phyloP scores from a whole-genome alignment of 192 early-diverging fungal genomes.

The Mortierella alpina region DNA sequence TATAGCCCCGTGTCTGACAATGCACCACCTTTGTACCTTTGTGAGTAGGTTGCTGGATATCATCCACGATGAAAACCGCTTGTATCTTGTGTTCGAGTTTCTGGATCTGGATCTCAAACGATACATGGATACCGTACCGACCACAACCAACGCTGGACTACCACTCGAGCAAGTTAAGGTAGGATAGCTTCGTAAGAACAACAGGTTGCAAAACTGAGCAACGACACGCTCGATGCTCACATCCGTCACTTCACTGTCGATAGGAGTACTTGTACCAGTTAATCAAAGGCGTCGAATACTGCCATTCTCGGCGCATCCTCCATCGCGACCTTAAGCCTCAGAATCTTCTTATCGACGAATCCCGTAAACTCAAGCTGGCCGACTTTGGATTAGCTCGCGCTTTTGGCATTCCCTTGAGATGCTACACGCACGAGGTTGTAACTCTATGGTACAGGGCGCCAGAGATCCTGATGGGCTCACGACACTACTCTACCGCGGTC shows the following conservation, averaged over 20 bases:
- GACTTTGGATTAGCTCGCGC: conserved; percentile 97
- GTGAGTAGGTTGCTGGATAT: conserved; percentile 83
- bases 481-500: conserved; percentile 90
- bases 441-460: conserved; percentile 97
- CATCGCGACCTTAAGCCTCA: conserved; percentile 99
- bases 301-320: conserved; percentile 90
- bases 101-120: conserved; percentile 80
- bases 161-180: conserved; percentile 52
- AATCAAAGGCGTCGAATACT: conserved; percentile 89
- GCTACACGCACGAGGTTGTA: conserved; percentile 97
- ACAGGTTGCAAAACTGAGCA: no score
- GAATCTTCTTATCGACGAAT: conserved; percentile 94
- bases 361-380: conserved; percentile 90
- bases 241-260: conserved; percentile 3
- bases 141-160: conserved; percentile 31
- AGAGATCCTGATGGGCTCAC: conserved; percentile 93
- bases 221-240: not conserved
- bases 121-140: conserved; percentile 52
- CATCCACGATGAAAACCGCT: conserved; percentile 85
- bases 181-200: not conserved
- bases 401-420: conserved; percentile 92
- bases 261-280: conserved; percentile 96
- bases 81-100: conserved; percentile 97
- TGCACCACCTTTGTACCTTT: not conserved
- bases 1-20: not conserved